A percentile compares a stretch with the other conserved stretches of the same genome.
Evolutionary conservation across 208 protist genomes (phyloP).

Genomic region (Herpetomonas muscarum): DNA sequence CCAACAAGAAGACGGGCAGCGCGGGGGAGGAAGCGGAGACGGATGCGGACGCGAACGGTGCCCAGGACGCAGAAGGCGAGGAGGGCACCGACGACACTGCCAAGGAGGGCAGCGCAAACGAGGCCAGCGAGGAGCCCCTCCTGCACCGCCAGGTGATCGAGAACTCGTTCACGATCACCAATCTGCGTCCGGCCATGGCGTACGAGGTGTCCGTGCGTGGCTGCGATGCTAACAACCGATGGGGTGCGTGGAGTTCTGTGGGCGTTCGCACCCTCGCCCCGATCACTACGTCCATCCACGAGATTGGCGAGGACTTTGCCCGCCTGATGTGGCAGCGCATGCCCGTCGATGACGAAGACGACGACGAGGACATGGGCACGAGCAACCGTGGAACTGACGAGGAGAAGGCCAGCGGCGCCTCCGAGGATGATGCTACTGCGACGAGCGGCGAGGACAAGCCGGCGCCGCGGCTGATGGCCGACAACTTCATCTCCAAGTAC

Average conservation of each 20-base stretch:
- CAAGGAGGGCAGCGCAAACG: not conserved
- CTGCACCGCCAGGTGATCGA: slow-evolving; percentile 78
- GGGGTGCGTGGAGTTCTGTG: slow-evolving; percentile 79
- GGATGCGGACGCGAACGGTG: not conserved
- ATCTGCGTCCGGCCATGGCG: slow-evolving; percentile 72
- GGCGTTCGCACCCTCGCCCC: slow-evolving; percentile 79
- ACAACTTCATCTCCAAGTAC: slow-evolving; percentile 79
- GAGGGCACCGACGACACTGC: not conserved
- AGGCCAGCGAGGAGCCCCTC: slow-evolving; percentile 73
- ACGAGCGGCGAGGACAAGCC: slow-evolving; percentile 12
- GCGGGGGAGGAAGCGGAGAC: not conserved
- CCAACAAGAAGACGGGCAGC: not conserved
- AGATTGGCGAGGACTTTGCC: slow-evolving; percentile 91
- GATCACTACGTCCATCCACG: slow-evolving; percentile 73
- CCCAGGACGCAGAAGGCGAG: not conserved
- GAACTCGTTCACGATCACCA: slow-evolving; percentile 82
- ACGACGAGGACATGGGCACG: slow-evolving; percentile 16
- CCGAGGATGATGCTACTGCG: not conserved
- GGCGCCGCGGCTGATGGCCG: slow-evolving; percentile 29
- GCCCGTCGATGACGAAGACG: slow-evolving; percentile 9
- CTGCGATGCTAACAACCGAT: slow-evolving; percentile 78
- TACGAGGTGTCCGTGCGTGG: slow-evolving; percentile 87
- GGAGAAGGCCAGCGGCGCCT: not conserved
- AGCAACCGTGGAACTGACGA: not conserved
- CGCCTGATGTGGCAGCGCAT: slow-evolving; percentile 86